phyloP scores from a whole-genome alignment of 306 rosid genomes.

The Cotoneaster glaucophyllus region DNA sequence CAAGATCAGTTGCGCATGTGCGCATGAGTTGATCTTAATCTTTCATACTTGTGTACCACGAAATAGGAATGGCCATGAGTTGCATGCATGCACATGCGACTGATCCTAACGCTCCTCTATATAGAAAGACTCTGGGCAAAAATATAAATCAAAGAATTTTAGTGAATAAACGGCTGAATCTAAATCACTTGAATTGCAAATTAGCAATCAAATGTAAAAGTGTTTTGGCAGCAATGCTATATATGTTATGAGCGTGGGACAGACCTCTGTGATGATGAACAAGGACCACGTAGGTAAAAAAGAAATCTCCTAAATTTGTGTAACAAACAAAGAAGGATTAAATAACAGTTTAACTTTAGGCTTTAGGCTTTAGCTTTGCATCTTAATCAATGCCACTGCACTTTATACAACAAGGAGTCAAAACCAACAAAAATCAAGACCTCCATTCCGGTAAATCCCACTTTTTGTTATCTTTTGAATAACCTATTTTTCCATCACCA shows the following conservation, averaged over 20 bases:
- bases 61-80: too few species aligned
- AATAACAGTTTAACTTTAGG: neutral
- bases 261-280: neutral
- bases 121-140: too few species aligned
- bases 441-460: conserved; percentile 20
- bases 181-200: too few species aligned
- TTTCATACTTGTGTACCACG: too few species aligned
- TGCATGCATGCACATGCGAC: rapidly evolving
- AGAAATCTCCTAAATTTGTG: conserved; percentile 10
- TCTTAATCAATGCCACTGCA: conserved; percentile 47
- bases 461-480: conserved; percentile 30
- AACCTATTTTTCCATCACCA: conserved; percentile 13
- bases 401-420: conserved; percentile 63
- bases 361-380: conserved; percentile 64
- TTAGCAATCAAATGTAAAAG: neutral
- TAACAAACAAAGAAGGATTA: conserved; percentile 1
- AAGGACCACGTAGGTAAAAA: conserved; percentile 12
- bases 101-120: too few species aligned
- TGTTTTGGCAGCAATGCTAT: neutral
- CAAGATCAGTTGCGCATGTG: too few species aligned
- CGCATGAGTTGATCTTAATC: too few species aligned
- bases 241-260: neutral
- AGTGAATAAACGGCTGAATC: too few species aligned
- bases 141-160: too few species aligned
- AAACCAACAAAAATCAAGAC: conserved; percentile 36